Base-by-base conservation (phyloP, 495 filamentous ascomycete genomes). In the Chlorociboria aeruginascens region DNA sequence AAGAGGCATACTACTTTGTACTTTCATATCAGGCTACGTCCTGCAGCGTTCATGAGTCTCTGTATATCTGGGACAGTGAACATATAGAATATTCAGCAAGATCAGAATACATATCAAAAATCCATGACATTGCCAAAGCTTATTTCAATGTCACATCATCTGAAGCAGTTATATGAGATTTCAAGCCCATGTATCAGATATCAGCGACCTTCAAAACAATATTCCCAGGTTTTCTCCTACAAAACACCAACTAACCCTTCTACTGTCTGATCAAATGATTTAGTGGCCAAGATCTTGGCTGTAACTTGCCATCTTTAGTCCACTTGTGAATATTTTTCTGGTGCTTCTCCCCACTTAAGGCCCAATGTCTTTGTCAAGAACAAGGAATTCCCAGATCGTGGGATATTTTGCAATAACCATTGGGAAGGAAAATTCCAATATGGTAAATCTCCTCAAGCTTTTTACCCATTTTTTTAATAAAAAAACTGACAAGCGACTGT, bases 221-320 rank as follows among this genome's bases (percentile, higher is more conserved):
- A 95, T 96, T 52, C 90, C 89, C 70, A 86, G 83, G 69, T 96
- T 96, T 61, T 86, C 77, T 33, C 89, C 90, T 60, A 59, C 48
- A 95, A 69, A 69, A 96, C 81, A 12, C 82, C 86, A 12, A 95
- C 54, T 32, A 95, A 69, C 11, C 85, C 89, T 41, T 88, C 77
- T 31, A 79, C 66, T 6, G 81, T 79, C 50, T 88, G 83, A 43
- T 95, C 89, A 49, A 95, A 85, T n/a, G 90, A 89, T 13, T 80
- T 69, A 1, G 82, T 88, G 50, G 87, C 66, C 55, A 70, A 66
- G 45, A 79, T 70, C 62, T 82, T 73, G 32, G 77, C 73, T 66
- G 83, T 85, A 66, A 95, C 76, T 6, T 75, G 3, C 87, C 86
- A 7, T 93, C 85, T 42, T 75, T 73, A 40, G 95, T 77, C 90